A percentile compares a stretch with the other conserved stretches of the same genome.
phyloP scores from a whole-genome alignment of 2,329 filamentous ascomycete genomes.

The Neonectria ditissima region DNA sequence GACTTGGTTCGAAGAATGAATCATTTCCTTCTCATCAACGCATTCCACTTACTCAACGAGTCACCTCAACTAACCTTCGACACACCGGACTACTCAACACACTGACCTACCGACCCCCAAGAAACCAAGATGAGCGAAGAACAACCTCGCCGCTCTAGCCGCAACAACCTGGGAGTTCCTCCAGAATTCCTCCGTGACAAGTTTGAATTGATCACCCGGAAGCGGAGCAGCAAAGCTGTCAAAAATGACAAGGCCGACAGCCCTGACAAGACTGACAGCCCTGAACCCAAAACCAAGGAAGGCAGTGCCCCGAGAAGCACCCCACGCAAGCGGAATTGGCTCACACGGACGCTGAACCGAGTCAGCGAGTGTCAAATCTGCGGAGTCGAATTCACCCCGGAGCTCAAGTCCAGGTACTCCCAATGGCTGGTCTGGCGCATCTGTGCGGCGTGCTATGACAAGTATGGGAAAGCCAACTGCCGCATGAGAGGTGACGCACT shows the following conservation, averaged over 20 bases:
- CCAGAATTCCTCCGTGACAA: not conserved
- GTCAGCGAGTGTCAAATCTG: constrained; percentile 17
- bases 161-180: not conserved
- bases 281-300: not conserved
- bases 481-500: not conserved
- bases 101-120: not conserved
- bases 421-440: constrained; percentile 15
- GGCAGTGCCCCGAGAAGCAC: no score
- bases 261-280: not conserved
- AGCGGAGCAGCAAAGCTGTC: not conserved
- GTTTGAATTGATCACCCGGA: not conserved
- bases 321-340: no score
- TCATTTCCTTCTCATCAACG: not conserved
- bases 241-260: not conserved
- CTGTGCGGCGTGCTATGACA: not conserved
- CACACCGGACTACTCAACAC: not conserved
- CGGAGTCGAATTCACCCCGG: not conserved
- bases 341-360: no score
- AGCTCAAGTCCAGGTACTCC: not conserved
- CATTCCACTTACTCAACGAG: not conserved
- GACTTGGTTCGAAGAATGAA: not conserved
- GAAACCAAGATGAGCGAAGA: not conserved
- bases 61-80: not conserved
- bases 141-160: not conserved
- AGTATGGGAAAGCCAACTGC: not conserved